Evolutionary conservation across 176 grass and related monocot genomes (phyloP).

Genomic region (Aegilops sharonensis): DNA sequence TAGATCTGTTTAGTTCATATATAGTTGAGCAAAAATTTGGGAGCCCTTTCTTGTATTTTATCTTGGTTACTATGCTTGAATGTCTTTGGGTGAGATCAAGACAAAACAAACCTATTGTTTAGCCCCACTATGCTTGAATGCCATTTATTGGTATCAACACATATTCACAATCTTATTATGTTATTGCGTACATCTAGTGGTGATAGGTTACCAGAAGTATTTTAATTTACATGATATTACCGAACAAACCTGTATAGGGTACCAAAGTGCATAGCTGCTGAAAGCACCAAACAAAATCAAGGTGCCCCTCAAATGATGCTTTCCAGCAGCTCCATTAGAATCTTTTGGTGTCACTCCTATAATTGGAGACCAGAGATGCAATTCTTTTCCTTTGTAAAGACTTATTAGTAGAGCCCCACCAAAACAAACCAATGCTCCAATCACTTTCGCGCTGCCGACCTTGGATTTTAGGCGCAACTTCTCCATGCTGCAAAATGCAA

Average conservation of each 20-base stretch:
- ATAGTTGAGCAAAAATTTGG: no score
- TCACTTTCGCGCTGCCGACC: background rate
- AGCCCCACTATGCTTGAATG: background rate
- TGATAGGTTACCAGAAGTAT: conserved; percentile 50
- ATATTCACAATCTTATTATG: conserved; percentile 17
- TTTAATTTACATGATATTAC: conserved; percentile 65
- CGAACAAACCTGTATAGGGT: background rate
- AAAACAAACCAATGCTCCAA: conserved; percentile 8
- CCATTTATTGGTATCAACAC: background rate
- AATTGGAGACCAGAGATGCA: background rate
- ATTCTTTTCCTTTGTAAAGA: background rate
- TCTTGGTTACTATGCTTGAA: no score
- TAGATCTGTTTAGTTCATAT: no score
- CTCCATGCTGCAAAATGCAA: conserved; percentile 1
- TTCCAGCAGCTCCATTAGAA: conserved; percentile 2
- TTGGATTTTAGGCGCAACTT: background rate
- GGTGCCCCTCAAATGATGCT: conserved; percentile 23
- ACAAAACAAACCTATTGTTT: background rate
- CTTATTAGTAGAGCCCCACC: conserved; percentile 12
- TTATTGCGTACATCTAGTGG: conserved; percentile 16
- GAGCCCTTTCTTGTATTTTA: no score
- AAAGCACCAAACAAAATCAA: conserved; percentile 11
- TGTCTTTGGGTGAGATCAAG: no score
- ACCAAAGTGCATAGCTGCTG: conserved; percentile 4
- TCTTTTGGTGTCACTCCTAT: background rate